Conservation (phyloP, 495 filamentous ascomycete species). For the Choiromyces venosus region DNA sequence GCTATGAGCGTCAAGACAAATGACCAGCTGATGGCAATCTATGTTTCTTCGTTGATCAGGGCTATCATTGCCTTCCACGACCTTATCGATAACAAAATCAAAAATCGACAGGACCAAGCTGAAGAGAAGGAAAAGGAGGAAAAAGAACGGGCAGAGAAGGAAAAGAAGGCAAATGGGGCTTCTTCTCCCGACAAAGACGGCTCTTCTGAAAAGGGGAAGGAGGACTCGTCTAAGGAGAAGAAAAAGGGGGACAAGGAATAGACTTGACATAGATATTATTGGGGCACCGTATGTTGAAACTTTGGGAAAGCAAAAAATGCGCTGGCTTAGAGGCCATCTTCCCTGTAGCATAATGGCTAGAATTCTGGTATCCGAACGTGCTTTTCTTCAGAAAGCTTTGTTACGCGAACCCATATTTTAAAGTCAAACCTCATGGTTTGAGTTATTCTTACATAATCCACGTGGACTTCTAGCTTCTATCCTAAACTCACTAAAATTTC, state of each 20-base stretch:
- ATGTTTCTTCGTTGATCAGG: slow-evolving; percentile 89
- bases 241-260: slow-evolving; percentile 62
- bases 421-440: neutral
- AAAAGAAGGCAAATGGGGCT: slow-evolving; percentile 47
- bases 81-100: slow-evolving; percentile 99
- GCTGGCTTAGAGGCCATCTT: slow-evolving; percentile 32
- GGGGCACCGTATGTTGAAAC: slow-evolving; percentile 2
- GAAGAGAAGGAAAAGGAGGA: slow-evolving; percentile 78
- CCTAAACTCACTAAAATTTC: neutral
- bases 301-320: slow-evolving; percentile 21
- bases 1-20: slow-evolving; percentile 99
- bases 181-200: slow-evolving; percentile 53
- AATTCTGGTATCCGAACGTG: slow-evolving; percentile 10
- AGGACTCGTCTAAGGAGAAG: slow-evolving; percentile 59
- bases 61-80: slow-evolving; percentile 99
- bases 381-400: neutral
- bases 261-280: slow-evolving; percentile 48
- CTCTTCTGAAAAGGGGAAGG: slow-evolving; percentile 56
- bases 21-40: slow-evolving; percentile 97
- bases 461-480: neutral
- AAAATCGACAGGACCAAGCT: slow-evolving; percentile 94
- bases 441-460: neutral
- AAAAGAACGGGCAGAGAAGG: slow-evolving; percentile 54
- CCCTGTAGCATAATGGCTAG: slow-evolving; percentile 36
- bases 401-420: neutral